Base-by-base conservation (phyloP, 768 basidiomycete species). In the Amanita thiersii region DNA sequence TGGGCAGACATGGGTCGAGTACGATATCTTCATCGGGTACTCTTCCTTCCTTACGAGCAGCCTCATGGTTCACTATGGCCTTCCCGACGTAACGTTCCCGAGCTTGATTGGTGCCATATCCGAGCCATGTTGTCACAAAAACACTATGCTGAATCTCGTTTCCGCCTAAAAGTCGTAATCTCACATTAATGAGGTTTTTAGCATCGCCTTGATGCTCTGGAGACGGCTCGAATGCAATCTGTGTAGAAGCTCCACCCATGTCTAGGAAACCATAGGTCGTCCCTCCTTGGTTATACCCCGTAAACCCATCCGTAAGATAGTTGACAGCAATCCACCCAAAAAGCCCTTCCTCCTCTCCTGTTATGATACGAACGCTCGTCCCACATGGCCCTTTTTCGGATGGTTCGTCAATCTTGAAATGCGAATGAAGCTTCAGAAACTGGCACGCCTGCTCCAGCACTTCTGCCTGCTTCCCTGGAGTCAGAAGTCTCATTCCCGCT, bases 261-360 rank as follows among this genome's bases (percentile, higher is more conserved):
- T 99, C 96, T 50, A 99, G 69, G 60, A 99, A 99, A 4, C 96
- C 96, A 54, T 90, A 98, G 3, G 94, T 97, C 14, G 89, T 88
- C 37, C 70, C 73, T 56, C 77, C 71, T 39, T 73, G 56, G 40
- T 59, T 64, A 0, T 61, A 59, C 7, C 71, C 70, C 5, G 68
- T 69, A 55, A 99, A 99, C 1, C 93, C 94, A 54, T 98, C 87
- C 89, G 97, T 93, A 37, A 98, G 80, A 59, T 99, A 98, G 62
- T 98, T 99, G 52, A 98, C 91, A 0, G 93, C 92, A 43, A 99
- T 91, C 96, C 96, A 99, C 0, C 96, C 96, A 61, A 92, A 98
- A 31, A 98, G 66, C 0, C 96, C 96, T 56, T 99, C 96, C 61
- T 99, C 96, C 61, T 98, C 93, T 45, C 96, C 96, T 2, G 89